A percentile compares a stretch with the other conserved stretches of the same genome.
These are phyloP conservation scores for Ophiostoma populinum DNA, from an alignment of 2,329 filamentous ascomycete genomes.

Conservation along the genomic window DNA sequence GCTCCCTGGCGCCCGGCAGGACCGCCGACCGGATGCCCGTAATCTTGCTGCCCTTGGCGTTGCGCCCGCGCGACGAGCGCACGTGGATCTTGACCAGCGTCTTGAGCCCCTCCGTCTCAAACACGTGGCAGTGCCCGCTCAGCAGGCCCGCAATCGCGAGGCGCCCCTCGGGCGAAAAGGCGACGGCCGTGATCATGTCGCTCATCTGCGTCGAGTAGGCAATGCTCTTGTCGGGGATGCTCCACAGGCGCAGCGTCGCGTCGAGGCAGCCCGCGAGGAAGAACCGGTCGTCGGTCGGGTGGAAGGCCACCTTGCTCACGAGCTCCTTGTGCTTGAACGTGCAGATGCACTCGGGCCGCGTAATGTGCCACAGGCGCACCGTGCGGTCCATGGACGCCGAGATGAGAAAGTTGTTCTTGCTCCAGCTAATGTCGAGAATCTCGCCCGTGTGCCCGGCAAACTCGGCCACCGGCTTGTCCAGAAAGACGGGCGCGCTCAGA, in stretches of 20 bases:
- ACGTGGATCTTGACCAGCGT: conserved; percentile 77
- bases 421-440: conserved; percentile 88
- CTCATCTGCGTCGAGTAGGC: conserved; percentile 62
- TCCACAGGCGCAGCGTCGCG: conserved; percentile 78
- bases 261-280: conserved; percentile 90
- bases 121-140: conserved; percentile 74
- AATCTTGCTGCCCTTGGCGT: conserved; percentile 93
- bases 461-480: conserved; percentile 57
- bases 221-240: conserved; percentile 89
- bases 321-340: conserved; percentile 92
- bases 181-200: conserved; percentile 85
- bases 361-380: conserved; percentile 84
- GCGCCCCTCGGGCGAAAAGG: conserved; percentile 84
- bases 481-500: conserved; percentile 81
- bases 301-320: conserved; percentile 86
- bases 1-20: conserved; percentile 27
- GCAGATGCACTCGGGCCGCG: conserved; percentile 68
- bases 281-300: conserved; percentile 88
- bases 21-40: conserved; percentile 61
- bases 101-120: conserved; percentile 81
- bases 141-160: conserved; percentile 77
- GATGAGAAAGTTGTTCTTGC: conserved; percentile 94
- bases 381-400: conserved; percentile 98
- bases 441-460: conserved; percentile 74
- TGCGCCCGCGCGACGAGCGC: conserved; percentile 80